Conservation (phyloP, 225 moss, liverwort and hornwort genomes). For the Anthoceros angustus region DNA sequence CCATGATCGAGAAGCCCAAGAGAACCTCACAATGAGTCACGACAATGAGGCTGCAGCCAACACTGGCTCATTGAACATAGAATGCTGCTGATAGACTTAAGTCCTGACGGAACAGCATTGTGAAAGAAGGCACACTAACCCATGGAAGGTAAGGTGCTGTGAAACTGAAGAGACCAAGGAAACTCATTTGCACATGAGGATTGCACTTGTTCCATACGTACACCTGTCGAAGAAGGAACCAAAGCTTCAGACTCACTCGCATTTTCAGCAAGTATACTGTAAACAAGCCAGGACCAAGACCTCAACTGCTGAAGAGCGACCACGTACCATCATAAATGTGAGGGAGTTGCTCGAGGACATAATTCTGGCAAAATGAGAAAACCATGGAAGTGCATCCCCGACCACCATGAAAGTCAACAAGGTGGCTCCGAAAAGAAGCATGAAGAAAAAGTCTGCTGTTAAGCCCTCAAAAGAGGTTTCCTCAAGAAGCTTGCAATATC, state of each 20-base stretch:
- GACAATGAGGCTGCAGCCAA: background rate
- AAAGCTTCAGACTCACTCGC: background rate
- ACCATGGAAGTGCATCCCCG: slow-evolving; percentile 70
- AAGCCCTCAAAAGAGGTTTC: slow-evolving; percentile 95
- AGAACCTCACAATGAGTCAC: slow-evolving; percentile 39
- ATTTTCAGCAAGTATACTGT: background rate
- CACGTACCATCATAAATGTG: slow-evolving; percentile 93
- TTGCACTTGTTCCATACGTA: slow-evolving; percentile 99
- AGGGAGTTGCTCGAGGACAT: slow-evolving; percentile 91
- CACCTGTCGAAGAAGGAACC: slow-evolving; percentile 28
- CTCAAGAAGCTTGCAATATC: slow-evolving; percentile 91
- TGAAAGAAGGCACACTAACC: slow-evolving; percentile 26
- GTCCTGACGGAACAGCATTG: background rate
- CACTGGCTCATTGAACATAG: background rate
- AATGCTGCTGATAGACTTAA: too few species aligned
- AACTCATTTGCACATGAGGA: slow-evolving; percentile 98
- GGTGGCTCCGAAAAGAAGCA: slow-evolving; percentile 90
- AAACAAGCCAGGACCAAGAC: background rate
- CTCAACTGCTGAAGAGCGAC: background rate
- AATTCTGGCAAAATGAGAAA: slow-evolving; percentile 77
- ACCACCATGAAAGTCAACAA: slow-evolving; percentile 79
- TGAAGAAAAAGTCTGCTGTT: slow-evolving; percentile 97
- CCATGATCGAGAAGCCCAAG: slow-evolving; percentile 89
- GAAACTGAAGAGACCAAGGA: slow-evolving; percentile 95
- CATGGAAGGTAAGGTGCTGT: slow-evolving; percentile 97